Base-by-base conservation (phyloP, 2,329 filamentous ascomycete species). In the Arthrobotrys sinensis region DNA sequence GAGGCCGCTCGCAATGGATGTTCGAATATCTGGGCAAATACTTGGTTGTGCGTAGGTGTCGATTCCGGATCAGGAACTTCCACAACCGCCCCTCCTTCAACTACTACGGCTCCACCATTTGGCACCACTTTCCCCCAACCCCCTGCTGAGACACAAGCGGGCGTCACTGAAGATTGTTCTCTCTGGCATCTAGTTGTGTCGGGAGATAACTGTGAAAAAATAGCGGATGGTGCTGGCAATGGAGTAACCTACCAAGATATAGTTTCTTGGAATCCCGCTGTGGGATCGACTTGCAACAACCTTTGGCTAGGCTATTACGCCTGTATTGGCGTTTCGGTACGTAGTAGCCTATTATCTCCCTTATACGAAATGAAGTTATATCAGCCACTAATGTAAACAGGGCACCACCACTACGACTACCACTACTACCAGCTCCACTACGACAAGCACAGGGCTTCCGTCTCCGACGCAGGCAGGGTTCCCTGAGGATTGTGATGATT, bases 251-350 rank as follows among this genome's bases (percentile, higher is more conserved):
- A 14, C 3, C 48, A 62, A 8, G 55, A 76, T 48, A 62, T 75
- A 8, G 14, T 75, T 10, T n/a, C 21, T 12, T 76, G 72, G 72
- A 76, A 76, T 34, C 64, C 72, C 12, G 38, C 48, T 24, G 64
- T 57, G 3, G 65, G 65, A 40, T 1, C n/a, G 3, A 2, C 7
- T 0, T 76, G 72, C 24, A 38, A 11, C 6, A 63, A 48, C 57
- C 65, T 76, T 10, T 76, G 72, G 72, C 8, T 45, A 6, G 21
- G 45, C 34, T 69, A 69, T 28, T 69, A 76, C 32, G 64, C 45
- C 11, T 76, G 72, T 46, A 63, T 76, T 36, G 72, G 72, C n/a
- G 71, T 76, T 5, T n/a, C 19, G 4, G 71, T 68, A 55, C 45
- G 65, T 64, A 12, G 1, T 48, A 34, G 2, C 16, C 1, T 24